These are phyloP conservation scores for Penicillium sp. DNA, from an alignment of 2,329 filamentous ascomycete species.

Conservation along the genomic window DNA sequence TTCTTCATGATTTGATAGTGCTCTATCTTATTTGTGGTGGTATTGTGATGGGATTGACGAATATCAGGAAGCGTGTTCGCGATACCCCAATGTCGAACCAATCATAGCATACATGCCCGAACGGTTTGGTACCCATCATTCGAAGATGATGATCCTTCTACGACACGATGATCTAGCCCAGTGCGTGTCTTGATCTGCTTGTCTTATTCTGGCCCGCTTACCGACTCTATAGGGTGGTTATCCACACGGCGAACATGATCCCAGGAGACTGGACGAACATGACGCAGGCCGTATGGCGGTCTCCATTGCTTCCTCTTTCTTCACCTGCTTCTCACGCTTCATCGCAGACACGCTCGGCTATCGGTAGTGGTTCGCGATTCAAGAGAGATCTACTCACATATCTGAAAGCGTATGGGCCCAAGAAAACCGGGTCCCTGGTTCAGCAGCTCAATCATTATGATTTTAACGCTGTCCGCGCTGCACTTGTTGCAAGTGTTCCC, in stretches of 20 bases:
- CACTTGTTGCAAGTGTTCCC: conserved; percentile 73
- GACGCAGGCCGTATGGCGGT: conserved; percentile 77
- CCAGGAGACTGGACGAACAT: conserved; percentile 79
- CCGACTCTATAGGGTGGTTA: conserved; percentile 52
- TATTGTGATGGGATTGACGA: neutral
- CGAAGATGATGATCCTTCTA: conserved; percentile 82
- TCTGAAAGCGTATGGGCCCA: conserved; percentile 61
- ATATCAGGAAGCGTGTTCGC: conserved; percentile 54
- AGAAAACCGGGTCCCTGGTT: conserved; percentile 51
- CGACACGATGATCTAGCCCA: conserved; percentile 71
- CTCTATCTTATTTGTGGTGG: too few relatives aligned
- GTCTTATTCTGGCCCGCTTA: neutral
- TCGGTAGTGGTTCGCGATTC: conserved; percentile 65
- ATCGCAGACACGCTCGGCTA: conserved; percentile 17
- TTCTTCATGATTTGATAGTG: neutral
- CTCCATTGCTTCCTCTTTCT: conserved; percentile 59
- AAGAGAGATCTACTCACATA: conserved; percentile 71
- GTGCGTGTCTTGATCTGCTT: conserved; percentile 23
- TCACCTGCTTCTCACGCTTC: conserved; percentile 1
- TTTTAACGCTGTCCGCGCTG: conserved; percentile 63
- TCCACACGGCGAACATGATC: conserved; percentile 94
- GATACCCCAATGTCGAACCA: conserved; percentile 63
- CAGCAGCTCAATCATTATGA: conserved; percentile 59
- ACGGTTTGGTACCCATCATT: conserved; percentile 77
- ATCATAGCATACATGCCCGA: conserved; percentile 75